These are phyloP conservation scores for Lactarius hengduanensis DNA, from an alignment of 768 basidiomycete genomes.

Conservation along the genomic window DNA sequence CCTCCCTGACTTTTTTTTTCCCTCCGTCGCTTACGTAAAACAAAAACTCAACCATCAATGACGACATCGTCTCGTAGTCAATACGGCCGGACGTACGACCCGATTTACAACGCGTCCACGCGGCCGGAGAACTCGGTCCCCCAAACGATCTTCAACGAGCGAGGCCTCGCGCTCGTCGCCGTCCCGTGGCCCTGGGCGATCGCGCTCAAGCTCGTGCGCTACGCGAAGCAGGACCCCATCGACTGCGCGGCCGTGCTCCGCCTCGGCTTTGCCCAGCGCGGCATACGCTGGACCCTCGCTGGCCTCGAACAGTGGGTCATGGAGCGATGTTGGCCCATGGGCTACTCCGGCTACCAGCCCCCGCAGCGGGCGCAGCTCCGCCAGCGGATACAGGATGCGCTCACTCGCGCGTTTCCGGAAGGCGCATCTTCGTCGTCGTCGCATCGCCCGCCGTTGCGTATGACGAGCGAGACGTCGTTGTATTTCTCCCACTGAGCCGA, in stretches of 20 bases:
- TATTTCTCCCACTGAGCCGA: not conserved
- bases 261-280: slow-evolving; percentile 53
- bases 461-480: not conserved
- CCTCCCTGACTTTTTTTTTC: not conserved
- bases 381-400: slow-evolving; percentile 41
- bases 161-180: slow-evolving; percentile 54
- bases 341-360: slow-evolving; percentile 49
- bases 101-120: slow-evolving; percentile 54
- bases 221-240: slow-evolving; percentile 56
- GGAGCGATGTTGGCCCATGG: slow-evolving; percentile 62
- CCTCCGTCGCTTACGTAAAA: not conserved
- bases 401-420: slow-evolving; percentile 6
- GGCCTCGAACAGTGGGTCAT: slow-evolving; percentile 58
- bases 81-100: slow-evolving; percentile 46
- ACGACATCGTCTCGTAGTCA: slow-evolving; percentile 21
- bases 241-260: slow-evolving; percentile 70
- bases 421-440: not conserved
- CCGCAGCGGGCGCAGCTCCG: slow-evolving; percentile 46
- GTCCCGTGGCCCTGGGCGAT: slow-evolving; percentile 73
- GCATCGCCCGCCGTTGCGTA: not conserved
- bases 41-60: not conserved
- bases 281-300: slow-evolving; percentile 53
- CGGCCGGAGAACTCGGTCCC: slow-evolving; percentile 40
- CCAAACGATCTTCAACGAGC: slow-evolving; percentile 58
- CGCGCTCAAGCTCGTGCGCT: slow-evolving; percentile 70